Base-by-base conservation (phyloP, 2,329 filamentous ascomycete genomes). In the Talaromyces sp. region DNA sequence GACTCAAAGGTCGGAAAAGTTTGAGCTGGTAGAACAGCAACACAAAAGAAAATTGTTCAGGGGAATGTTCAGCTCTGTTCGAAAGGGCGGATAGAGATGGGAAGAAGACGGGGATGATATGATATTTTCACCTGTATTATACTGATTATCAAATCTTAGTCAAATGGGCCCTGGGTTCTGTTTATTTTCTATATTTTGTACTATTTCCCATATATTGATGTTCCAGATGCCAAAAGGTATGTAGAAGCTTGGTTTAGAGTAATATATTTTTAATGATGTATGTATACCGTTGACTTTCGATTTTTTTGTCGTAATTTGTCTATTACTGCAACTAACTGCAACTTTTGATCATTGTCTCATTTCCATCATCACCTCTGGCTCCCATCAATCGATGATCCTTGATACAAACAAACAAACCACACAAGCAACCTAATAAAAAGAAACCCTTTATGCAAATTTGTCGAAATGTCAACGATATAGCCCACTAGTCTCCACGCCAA, bases 1-100 rank as follows among this genome's bases (percentile, higher is more conserved):
- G 77, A 67, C 69, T 77, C 59, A 86, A 83, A 77, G 80, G 81
- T 26, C 77, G 83, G 70, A 79, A 72, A 64, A 74, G 70, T 55
- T 68, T 84, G 72, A 83, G 80, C 69, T 83, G 83, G 77, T 84
- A 73, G 66, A 66, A 58, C 55, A 46, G 24, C 26, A 56, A 14
- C 6, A 43, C 9, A 24, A 9, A 2, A n/a, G n/a, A 26, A 7
- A n/a, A 24, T 43, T 21, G 26, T 21, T 52, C 7, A 35, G 35
- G 35, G 35, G 35, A 38, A 38, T 38, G 35, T 17, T 7, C 14
- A 38, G 14, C 14, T 38, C 35, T 38, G 32, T 38, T 38, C 32
- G 32, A 26, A 38, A 38, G n/a, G 35, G n/a, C 6, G 32, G 46
- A 57, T n/a, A 21, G 24, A 11, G 17, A n/a, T 31, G 26, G 24